Evolutionary conservation across 306 rosid species (phyloP), one percentile per base, ranked within the genome.

Genomic region (Mimosa bimucronata): DNA sequence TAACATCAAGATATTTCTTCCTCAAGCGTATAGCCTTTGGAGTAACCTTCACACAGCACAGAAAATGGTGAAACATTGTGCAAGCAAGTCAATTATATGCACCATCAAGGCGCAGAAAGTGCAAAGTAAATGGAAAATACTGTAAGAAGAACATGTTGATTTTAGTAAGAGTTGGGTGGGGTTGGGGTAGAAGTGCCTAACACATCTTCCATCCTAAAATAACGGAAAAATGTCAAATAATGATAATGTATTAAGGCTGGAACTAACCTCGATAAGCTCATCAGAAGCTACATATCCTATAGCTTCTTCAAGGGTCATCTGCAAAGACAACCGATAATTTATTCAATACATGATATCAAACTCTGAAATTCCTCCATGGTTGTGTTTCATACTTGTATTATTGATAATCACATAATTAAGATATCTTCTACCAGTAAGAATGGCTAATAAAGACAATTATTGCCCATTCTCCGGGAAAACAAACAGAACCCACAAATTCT

Each of bases 281-380:
- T 95, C 99, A 0, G 99, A 90, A 58, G 97, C 99, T 34, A 95
- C 99, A 75, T 95, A 95, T 2, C 98, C 98, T 58, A 95, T 95
- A 65, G 97, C 99, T 88, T 95, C 99, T 89, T 95, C 99, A 53
- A 95, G 98, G 21, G 91, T 90, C 86, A 95, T 86, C 99, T 95
- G 93, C 94, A 62, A 68, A 26, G 34, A 11, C 41, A 4, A 38
- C 70, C n/a, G 50, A 19, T 38, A 38, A 37, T 68, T 38, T 68
- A 5, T 68, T 68, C 53, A 41, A 21, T 40, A 21, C 16, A n/a
- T 4, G 73, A 80, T 25, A 50, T 66, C 71, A 66, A 66, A 37
- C 71, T 37, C 1, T 3, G 78, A 31, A 66, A 66, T 34, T 66
- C 71, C 41, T 66, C 48, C 71, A 37, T 34, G 28, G 8, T 34